Evolutionary conservation across 768 basidiomycete genomes (phyloP).

Genomic region (Dioszegia aurantiaca): DNA sequence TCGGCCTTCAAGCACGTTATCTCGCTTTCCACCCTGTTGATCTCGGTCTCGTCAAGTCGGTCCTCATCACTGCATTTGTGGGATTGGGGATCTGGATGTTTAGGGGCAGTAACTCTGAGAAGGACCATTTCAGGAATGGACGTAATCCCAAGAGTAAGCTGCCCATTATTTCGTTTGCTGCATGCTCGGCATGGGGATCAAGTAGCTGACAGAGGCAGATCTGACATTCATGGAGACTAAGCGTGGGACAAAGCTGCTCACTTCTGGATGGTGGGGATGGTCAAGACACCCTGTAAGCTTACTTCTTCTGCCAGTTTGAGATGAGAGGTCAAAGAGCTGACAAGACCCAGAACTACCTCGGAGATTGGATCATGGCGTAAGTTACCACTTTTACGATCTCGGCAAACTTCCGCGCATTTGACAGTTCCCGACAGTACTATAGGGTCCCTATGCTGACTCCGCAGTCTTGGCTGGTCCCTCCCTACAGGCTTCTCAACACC

Average conservation of each 20-base stretch:
- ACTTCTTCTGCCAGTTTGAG: neutral
- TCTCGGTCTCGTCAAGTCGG: constrained; percentile 63
- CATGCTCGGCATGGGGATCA: neutral
- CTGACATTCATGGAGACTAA: constrained; percentile 74
- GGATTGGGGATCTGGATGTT: constrained; percentile 85
- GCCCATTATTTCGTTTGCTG: neutral
- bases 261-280: constrained; percentile 95
- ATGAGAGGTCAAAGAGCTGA: neutral
- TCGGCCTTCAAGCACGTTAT: constrained; percentile 89
- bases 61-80: constrained; percentile 60
- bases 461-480: constrained; percentile 73
- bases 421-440: too few relatives aligned
- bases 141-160: constrained; percentile 85
- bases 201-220: constrained; percentile 56
- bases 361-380: constrained; percentile 54
- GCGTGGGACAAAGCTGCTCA: constrained; percentile 83
- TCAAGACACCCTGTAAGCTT: constrained; percentile 71
- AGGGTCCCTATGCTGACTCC: neutral
- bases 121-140: constrained; percentile 92
- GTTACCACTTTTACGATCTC: constrained; percentile 16
- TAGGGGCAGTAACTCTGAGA: constrained; percentile 80
- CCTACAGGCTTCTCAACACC: constrained; percentile 89
- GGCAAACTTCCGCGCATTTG: too few relatives aligned
- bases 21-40: constrained; percentile 84
- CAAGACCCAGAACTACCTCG: constrained; percentile 47